Evolutionary conservation across 2,329 filamentous ascomycete genomes (phyloP).

Genomic region (Amylocarpus encephaloides): DNA sequence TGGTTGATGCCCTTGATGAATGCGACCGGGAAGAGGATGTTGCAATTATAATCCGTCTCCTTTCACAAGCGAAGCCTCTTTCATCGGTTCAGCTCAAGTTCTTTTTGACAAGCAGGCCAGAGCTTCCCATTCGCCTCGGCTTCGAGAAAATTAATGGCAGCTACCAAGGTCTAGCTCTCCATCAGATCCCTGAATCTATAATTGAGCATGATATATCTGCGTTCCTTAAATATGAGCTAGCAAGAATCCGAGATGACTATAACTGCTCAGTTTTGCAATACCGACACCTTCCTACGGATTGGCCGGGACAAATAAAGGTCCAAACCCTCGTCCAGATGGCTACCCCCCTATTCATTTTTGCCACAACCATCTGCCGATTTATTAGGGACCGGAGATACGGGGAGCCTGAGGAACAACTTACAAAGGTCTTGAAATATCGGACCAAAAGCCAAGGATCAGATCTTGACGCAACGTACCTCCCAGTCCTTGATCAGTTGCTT

Average conservation of each 20-base stretch:
- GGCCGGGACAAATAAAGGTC: constrained; percentile 9
- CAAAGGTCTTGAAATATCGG: constrained; percentile 22
- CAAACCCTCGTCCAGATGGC: constrained; percentile 26
- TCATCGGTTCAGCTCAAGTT: constrained; percentile 17
- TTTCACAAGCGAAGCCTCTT: constrained; percentile 13
- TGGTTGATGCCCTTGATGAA: constrained; percentile 32
- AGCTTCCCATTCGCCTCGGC: constrained; percentile 22
- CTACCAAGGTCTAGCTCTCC: constrained; percentile 8
- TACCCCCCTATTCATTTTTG: constrained; percentile 32
- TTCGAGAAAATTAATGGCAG: constrained; percentile 7
- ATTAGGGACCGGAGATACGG: constrained; percentile 16
- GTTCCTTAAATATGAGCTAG: constrained; percentile 13
- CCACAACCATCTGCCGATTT: constrained; percentile 25
- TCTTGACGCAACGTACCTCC: constrained; percentile 24
- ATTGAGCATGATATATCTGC: constrained; percentile 13
- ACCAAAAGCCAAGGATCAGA: constrained; percentile 14
- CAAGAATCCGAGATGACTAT: constrained; percentile 10
- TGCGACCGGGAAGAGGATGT: constrained; percentile 24
- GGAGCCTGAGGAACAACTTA: constrained; percentile 22
- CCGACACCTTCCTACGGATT: neutral
- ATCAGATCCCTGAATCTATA: constrained; percentile 12
- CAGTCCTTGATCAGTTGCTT: constrained; percentile 19
- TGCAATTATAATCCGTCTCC: constrained; percentile 19
- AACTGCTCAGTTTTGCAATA: neutral
- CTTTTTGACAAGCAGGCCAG: constrained; percentile 30